These are phyloP conservation scores for Luzula sylvatica DNA, from an alignment of 176 grass and related monocot species.

Conservation along the genomic window DNA sequence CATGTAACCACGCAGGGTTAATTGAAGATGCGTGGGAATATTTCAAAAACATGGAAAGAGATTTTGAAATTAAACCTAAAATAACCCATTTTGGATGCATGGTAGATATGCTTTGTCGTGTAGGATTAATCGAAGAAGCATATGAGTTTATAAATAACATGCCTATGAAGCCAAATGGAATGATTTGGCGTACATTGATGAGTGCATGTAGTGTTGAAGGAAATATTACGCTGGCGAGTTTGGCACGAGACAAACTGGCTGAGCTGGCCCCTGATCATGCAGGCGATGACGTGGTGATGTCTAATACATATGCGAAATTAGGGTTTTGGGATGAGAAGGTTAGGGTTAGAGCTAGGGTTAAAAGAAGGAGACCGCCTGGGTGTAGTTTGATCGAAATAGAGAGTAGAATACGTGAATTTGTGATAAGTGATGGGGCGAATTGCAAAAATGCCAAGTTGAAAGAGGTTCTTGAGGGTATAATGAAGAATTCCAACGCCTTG, in stretches of 20 bases:
- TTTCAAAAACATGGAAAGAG: constrained; percentile 51
- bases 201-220: constrained; percentile 72
- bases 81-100: constrained; percentile 66
- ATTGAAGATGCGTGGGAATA: constrained; percentile 37
- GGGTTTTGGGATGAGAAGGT: constrained; percentile 63
- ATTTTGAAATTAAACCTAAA: constrained; percentile 49
- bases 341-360: constrained; percentile 43
- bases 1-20: constrained; percentile 63
- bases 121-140: constrained; percentile 57
- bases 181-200: constrained; percentile 82
- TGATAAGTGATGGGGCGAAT: constrained; percentile 39
- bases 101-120: constrained; percentile 84
- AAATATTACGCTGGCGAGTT: constrained; percentile 47
- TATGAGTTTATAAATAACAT: constrained; percentile 55
- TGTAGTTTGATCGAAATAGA: constrained; percentile 72
- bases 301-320: constrained; percentile 65
- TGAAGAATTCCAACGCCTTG: constrained; percentile 10
- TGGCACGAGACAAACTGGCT: constrained; percentile 42
- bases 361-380: constrained; percentile 56
- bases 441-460: constrained; percentile 11
- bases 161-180: constrained; percentile 27
- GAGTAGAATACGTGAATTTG: constrained; percentile 45
- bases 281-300: constrained; percentile 59
- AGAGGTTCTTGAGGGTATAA: constrained; percentile 12
- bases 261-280: constrained; percentile 54